A percentile compares a stretch with the other conserved stretches of the same genome.
Conservation (phyloP, 2,329 filamentous ascomycete species). For the Aspergillus fructus region DNA sequence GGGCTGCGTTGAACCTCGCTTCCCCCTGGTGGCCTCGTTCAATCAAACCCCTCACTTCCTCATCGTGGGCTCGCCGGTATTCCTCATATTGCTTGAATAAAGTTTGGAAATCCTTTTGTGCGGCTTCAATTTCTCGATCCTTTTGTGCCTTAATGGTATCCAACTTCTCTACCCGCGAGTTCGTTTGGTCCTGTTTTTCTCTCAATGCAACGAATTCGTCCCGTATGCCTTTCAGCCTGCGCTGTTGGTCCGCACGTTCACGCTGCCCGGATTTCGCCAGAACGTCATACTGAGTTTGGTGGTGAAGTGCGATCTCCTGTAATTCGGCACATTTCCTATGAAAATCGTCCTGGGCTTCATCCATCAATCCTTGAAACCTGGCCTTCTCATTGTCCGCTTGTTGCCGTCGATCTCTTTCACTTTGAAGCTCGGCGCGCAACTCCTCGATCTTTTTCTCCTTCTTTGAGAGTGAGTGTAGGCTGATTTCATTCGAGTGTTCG, state of each 20-base stretch:
- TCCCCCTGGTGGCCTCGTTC: slow-evolving; percentile 31
- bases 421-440: slow-evolving; percentile 41
- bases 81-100: slow-evolving; percentile 40
- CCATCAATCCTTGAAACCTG: slow-evolving; percentile 38
- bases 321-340: slow-evolving; percentile 39
- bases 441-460: slow-evolving; percentile 51
- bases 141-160: slow-evolving; percentile 49
- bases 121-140: slow-evolving; percentile 42
- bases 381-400: slow-evolving; percentile 42
- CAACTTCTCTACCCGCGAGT: slow-evolving; percentile 39
- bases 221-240: slow-evolving; percentile 38
- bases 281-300: slow-evolving; percentile 45
- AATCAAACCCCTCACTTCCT: slow-evolving; percentile 35
- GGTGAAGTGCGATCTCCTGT: slow-evolving; percentile 39
- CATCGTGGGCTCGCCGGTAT: slow-evolving; percentile 45
- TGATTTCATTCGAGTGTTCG: slow-evolving; percentile 48
- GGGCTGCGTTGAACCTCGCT: slow-evolving; percentile 34
- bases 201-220: slow-evolving; percentile 35
- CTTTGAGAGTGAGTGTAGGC: slow-evolving; percentile 45
- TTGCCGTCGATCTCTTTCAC: slow-evolving; percentile 41
- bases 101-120: slow-evolving; percentile 41
- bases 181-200: slow-evolving; percentile 37
- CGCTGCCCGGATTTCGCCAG: slow-evolving; percentile 40
- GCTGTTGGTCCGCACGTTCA: slow-evolving; percentile 42
- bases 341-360: slow-evolving; percentile 40